Evolutionary conservation across 208 protist genomes (phyloP), one percentile per base, ranked within the genome.

Genomic region (Leishmania tropica): DNA sequence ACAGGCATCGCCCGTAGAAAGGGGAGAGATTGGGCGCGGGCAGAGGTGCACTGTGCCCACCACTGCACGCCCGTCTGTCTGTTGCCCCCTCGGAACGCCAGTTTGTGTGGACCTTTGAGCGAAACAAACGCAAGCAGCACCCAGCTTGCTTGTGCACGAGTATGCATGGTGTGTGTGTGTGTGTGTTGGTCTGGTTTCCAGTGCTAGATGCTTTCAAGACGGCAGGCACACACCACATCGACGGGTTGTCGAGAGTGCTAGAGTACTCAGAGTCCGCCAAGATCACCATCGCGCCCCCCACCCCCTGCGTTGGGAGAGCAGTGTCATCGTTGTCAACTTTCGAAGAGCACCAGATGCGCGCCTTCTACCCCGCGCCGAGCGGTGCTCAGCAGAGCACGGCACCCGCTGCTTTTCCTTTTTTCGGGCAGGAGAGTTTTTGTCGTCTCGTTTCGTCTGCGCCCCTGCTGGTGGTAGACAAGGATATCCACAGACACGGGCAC

Each of bases 21-120:
- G 54, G 21, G 60, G n/a, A 65, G n/a, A 37, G 60, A 37, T n/a
- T 15, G 60, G 11, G 8, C n/a, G 60, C 11, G 60, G 8, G 60
- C 24, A 62, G 56, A 62, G 48, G 40, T 42, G 95, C 28, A 99
- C 97, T 51, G 84, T 95, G 72, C 89, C 86, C 37, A 11, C 48
- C 48, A 53, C 48, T 17, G 8, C 48, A 53, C 13, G 15, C 11
- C 48, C 48, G 15, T 17, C 80, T n/a, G 37, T 37, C 37, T 1
- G 11, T 45, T 15, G 11, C n/a, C 53, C 40, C 60, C 28, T 79
- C 70, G 45, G 24, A 68, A 24, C 24, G 51, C 37, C 51, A 53
- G 28, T 40, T 48, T 6, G 42, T 79, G 60, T 19, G 65, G 37
- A 83, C 89, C 58, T 84, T 85, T 0, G 80, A 64, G 11, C 90